These are phyloP conservation scores for Aspergillus ustus DNA, from an alignment of 2,329 filamentous ascomycete genomes.

Conservation along the genomic window DNA sequence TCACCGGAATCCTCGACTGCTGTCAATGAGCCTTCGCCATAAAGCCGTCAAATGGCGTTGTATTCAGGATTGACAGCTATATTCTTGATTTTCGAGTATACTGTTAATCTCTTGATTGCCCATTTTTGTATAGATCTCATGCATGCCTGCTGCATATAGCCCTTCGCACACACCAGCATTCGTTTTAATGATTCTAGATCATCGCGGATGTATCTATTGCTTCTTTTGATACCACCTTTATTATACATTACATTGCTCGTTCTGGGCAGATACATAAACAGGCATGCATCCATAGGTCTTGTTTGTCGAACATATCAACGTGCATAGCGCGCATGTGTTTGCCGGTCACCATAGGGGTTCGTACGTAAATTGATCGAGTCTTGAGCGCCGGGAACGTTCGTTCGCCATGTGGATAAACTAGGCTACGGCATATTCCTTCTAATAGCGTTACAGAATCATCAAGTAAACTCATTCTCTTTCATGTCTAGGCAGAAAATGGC, in stretches of 20 bases:
- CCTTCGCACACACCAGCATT: background rate
- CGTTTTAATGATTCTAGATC: background rate
- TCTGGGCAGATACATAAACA: background rate
- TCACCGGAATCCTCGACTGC: background rate
- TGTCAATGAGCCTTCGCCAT: background rate
- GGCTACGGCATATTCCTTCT: background rate
- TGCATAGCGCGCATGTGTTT: background rate
- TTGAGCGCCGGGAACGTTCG: background rate
- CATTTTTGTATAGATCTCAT: background rate
- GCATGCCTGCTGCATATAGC: background rate
- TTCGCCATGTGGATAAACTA: background rate
- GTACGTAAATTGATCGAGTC: background rate
- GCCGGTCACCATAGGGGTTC: background rate
- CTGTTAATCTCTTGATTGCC: background rate
- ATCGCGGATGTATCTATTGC: background rate
- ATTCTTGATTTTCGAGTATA: background rate
- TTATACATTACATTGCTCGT: background rate
- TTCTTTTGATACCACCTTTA: slow-evolving; percentile 8
- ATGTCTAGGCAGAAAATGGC: slow-evolving; percentile 4
- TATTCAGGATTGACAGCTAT: background rate
- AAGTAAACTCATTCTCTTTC: slow-evolving; percentile 8
- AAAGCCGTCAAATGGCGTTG: background rate
- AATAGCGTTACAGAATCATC: background rate
- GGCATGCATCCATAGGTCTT: background rate
- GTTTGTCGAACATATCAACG: background rate